Evolutionary conservation across 2,329 filamentous ascomycete genomes (phyloP).

Genomic region (Fusarium nygamai): DNA sequence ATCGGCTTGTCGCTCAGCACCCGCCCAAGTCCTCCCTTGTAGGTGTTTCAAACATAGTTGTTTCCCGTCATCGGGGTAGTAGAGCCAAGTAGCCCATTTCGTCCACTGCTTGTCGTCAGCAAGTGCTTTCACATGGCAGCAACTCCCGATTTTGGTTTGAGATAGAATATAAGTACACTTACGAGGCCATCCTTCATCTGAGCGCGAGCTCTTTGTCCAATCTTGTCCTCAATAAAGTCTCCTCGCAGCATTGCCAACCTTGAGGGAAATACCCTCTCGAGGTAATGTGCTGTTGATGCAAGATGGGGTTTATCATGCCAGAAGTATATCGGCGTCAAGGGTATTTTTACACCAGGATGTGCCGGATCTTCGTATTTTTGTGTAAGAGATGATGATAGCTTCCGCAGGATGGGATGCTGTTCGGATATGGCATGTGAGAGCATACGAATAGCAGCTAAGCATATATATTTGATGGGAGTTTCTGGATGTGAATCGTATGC

Average conservation of each 20-base stretch:
- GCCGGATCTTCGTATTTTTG: constrained; percentile 48
- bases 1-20: constrained; percentile 38
- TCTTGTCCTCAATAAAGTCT: constrained; percentile 66
- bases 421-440: constrained; percentile 59
- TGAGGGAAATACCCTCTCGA: constrained; percentile 59
- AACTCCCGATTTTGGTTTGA: accelerated
- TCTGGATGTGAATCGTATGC: constrained; percentile 42
- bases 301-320: constrained; percentile 69
- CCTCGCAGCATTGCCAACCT: constrained; percentile 61
- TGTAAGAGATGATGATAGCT: constrained; percentile 55
- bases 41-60: constrained; percentile 60
- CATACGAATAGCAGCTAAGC: constrained; percentile 62
- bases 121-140: accelerated
- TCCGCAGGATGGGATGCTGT: constrained; percentile 51
- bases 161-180: neutral
- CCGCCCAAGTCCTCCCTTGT: constrained; percentile 61
- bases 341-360: constrained; percentile 43
- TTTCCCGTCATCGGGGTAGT: constrained; percentile 59
- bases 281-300: constrained; percentile 60
- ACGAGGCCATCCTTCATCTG: constrained; percentile 64
- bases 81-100: constrained; percentile 66
- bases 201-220: constrained; percentile 63
- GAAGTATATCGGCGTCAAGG: constrained; percentile 65
- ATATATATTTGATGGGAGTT: constrained; percentile 61
- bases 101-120: constrained; percentile 48